Base-by-base conservation (phyloP, 805 yeast genomes). In the Wickerhamomyces chaumierensis region DNA sequence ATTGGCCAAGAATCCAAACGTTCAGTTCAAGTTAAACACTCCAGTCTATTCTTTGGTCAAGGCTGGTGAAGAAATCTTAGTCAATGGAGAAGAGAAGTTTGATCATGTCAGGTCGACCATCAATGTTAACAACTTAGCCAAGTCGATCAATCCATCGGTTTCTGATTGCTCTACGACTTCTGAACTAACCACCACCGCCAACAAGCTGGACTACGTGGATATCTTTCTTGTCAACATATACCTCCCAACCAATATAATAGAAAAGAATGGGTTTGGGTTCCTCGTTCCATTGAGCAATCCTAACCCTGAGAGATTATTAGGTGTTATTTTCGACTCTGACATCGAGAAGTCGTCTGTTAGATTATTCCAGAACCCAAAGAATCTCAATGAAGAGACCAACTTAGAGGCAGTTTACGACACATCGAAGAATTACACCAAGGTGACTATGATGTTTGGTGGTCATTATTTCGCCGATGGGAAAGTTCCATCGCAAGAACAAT, bases 371-470 rank as follows among this genome's bases (percentile, higher is more conserved):
- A 34, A 39, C n/a, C 48, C 28, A 37, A 49, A 16, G 34, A 37
- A 41, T 40, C 45, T 28, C 42, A 46, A 29, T 44, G 41, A 34
- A 19, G 27, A 20, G 16, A 18, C 18, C 14, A 15, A 7, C 4
- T 15, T 16, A 4, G 17, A 5, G 5, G 5, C 17, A 4, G 8
- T 4, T 6, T 16, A 16, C 13, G 17, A 31, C 13, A 16, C 9
- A 3, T 35, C 27, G 2, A 43, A 37, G 5, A 60, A 63, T 0
- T 79, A 77, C 47, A 74, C 86, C 5, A 85, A 82, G 48, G 53
- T 88, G 39, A 92, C 98, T 0, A 70, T 85, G 19, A 90, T 90
- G 96, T 61, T 87, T 48, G 96, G 96, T 4, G 96, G 96, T 1
- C 84, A 81, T 50, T 67, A 60, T 39, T 68, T 74, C 16, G n/a